Conservation (phyloP, 148 eudicot genomes). For the Camellia granthamiana region DNA sequence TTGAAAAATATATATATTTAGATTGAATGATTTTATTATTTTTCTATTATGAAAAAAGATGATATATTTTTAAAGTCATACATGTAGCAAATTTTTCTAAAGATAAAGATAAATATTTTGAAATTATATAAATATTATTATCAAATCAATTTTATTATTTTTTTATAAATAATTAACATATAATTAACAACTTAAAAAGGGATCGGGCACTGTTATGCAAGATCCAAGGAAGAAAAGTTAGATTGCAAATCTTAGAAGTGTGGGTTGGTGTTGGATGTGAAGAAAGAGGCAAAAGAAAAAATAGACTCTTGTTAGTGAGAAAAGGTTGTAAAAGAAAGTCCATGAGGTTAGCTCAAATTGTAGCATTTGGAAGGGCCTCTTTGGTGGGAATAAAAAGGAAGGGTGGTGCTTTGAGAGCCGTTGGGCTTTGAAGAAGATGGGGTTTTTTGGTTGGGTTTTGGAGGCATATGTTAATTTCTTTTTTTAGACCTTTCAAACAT, state of each 20-base stretch:
- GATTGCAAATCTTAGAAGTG: conserved; percentile 2
- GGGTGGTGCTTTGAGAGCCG: background rate
- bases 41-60: too few species aligned
- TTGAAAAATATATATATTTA: too few species aligned
- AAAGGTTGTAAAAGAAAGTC: conserved; percentile 6
- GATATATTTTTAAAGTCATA: too few species aligned
- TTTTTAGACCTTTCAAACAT: background rate
- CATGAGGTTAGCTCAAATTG: conserved; percentile 2
- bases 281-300: background rate
- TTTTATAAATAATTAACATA: too few species aligned
- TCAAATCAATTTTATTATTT: too few species aligned
- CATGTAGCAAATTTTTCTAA: too few species aligned
- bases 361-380: conserved; percentile 18
- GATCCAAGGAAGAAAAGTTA: conserved; percentile 11
- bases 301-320: background rate
- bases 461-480: background rate
- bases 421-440: conserved; percentile 17
- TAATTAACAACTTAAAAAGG: background rate
- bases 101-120: too few species aligned
- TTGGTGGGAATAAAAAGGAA: conserved; percentile 10
- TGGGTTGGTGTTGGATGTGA: conserved; percentile 2
- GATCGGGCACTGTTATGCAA: conserved; percentile 7
- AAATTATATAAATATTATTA: too few species aligned
- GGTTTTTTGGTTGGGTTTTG: conserved; percentile 11
- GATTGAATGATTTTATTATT: too few species aligned